Evolutionary conservation across 306 rosid genomes (phyloP), one percentile per base, ranked within the genome.

Genomic region (Lathyrus sativus): DNA sequence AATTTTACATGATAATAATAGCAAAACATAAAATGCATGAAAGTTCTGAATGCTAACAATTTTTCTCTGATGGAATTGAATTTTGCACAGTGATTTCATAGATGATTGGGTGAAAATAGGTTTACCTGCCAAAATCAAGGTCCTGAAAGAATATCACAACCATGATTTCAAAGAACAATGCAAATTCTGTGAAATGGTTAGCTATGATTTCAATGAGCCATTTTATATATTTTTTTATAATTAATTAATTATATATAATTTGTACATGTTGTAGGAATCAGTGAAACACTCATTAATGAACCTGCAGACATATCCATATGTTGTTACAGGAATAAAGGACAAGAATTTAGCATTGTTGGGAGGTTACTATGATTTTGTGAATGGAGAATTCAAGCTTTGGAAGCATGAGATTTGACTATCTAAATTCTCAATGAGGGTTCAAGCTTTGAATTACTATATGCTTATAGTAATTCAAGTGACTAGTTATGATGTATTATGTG

Each of bases 81-180:
- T 42, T 33, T 44, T 83, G 70, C 76, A 84, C 80, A 86, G 91
- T 60, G 91, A 84, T 70, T 85, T 88, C 83, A 84, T 88, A 48
- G 91, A 86, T 51, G 91, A 88, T 18, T 88, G 95, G 95, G 68
- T 88, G 22, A 80, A 82, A 82, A 86, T 86, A 54, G 91, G 83
- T 35, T 62, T 61, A 22, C 80, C 91, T 6, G 86, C 91, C 42
- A 78, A 80, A 78, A 2, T 2, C 0, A 82, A 78, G 61, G 86
- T 84, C 55, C 29, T 46, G 45, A 74, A 44, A 54, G 68, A 82
- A 13, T 35, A 51, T 38, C 15, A 49, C 2, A 1, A 10, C 51
- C 14, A 5, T 26, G 61, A 67, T 17, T 4, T 31, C 39, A 12
- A 71, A 3, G 73, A 71, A 9, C 81, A 67, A 58, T 56, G 78